Conservation (phyloP, 352 stramenopile genomes). For the Blastocystis sp. region DNA sequence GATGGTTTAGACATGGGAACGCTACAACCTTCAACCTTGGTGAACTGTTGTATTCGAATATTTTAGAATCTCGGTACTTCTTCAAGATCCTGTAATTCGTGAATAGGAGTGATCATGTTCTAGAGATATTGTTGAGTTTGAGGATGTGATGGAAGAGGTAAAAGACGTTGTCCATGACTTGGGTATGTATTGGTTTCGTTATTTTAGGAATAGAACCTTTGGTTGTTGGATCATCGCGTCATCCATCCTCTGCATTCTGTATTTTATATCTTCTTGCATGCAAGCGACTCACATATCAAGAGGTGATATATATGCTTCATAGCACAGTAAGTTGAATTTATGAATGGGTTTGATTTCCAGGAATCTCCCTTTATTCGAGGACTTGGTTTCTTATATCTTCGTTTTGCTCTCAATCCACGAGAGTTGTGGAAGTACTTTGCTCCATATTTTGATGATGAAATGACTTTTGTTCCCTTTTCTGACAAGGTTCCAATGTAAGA, state of each 20-base stretch:
- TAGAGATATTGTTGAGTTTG: conserved; percentile 47
- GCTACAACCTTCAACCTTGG: conserved; percentile 27
- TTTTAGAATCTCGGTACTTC: conserved; percentile 54
- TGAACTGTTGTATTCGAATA: conserved; percentile 34
- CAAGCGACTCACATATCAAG: conserved; percentile 34
- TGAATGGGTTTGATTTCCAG: not conserved
- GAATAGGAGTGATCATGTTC: not conserved
- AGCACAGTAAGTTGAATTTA: not conserved
- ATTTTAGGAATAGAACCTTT: conserved; percentile 25
- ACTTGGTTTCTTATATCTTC: conserved; percentile 45
- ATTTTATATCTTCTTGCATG: conserved; percentile 33
- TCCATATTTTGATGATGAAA: conserved; percentile 41
- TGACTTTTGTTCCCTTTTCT: not conserved
- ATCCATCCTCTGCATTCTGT: conserved; percentile 57
- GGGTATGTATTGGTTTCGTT: not conserved
- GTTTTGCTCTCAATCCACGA: conserved; percentile 3
- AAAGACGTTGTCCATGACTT: conserved; percentile 26
- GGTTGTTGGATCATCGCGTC: conserved; percentile 42
- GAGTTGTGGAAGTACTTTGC: conserved; percentile 54
- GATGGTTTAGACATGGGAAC: conserved; percentile 28
- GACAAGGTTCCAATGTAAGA: conserved; percentile 8
- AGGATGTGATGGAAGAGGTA: conserved; percentile 32
- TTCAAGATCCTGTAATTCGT: conserved; percentile 45
- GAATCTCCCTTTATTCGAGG: conserved; percentile 20
- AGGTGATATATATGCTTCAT: conserved; percentile 18